Conservation (phyloP, 768 basidiomycete genomes). For the Pleurotus ostreatus region DNA sequence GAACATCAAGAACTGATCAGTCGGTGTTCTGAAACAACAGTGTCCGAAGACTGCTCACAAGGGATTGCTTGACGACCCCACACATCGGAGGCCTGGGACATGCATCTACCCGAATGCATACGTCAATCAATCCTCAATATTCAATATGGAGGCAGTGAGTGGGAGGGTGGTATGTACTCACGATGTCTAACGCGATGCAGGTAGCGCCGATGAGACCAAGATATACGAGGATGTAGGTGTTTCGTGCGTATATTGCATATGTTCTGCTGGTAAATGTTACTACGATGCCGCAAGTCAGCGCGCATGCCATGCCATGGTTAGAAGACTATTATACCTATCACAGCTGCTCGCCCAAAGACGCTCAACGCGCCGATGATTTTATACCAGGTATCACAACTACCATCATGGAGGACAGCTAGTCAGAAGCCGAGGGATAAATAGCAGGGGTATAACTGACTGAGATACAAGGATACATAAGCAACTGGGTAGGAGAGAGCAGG, state of each 20-base stretch:
- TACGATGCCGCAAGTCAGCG: not conserved
- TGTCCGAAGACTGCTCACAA: conserved; percentile 11
- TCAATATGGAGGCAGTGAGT: not conserved
- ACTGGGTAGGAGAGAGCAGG: not conserved
- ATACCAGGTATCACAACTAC: conserved; percentile 24
- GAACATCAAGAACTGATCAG: not conserved
- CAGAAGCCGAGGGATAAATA: not conserved
- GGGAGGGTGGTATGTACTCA: conserved; percentile 1
- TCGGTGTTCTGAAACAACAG: not conserved
- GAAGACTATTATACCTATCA: conserved; percentile 16
- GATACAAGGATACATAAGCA: not conserved
- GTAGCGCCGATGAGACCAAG: conserved; percentile 18
- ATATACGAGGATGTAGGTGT: conserved; percentile 16
- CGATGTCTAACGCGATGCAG: conserved; percentile 21
- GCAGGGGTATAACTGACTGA: not conserved
- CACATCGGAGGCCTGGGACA: conserved; percentile 19
- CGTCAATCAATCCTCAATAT: not conserved
- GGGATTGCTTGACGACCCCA: conserved; percentile 17
- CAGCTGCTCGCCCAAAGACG: conserved; percentile 23
- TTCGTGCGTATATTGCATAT: conserved; percentile 22
- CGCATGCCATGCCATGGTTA: not conserved
- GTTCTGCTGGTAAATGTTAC: conserved; percentile 15
- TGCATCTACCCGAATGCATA: conserved; percentile 14
- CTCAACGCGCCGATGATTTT: conserved; percentile 23
- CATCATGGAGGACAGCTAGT: not conserved